Evolutionary conservation across 768 basidiomycete genomes (phyloP), one percentile per base, ranked within the genome.

Genomic region (Kockovaella imperatae): DNA sequence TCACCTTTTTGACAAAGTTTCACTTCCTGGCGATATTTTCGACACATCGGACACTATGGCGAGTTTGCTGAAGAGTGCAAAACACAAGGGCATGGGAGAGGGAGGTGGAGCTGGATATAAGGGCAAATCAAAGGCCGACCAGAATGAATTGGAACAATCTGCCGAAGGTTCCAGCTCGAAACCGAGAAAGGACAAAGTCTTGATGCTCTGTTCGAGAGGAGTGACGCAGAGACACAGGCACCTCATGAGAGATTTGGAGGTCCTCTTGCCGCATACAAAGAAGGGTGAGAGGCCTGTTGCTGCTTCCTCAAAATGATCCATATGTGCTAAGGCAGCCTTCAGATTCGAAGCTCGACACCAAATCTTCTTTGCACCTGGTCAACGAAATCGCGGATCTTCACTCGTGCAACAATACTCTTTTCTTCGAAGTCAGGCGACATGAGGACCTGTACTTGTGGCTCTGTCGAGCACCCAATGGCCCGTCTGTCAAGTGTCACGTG

Each of bases 331-430:
- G 32, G 28, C 20, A 23, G 6, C 21, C 18, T 30, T 20, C 61
- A 99, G 95, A 99, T 69, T 83, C 93, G 42, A 97, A 97, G 74
- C 80, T 99, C 34, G 93, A 97, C 73, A 89, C 90, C 25, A 97
- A 97, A 73, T 88, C 86, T 46, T 87, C 93, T 54, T 77, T 97
- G 2, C 78, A 86, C 56, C 80, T 96, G 31, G 76, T 99, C 24
- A 95, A 95, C 35, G 95, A 97, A 72, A 81, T 99, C 15, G 88
- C 93, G 24, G 93, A 97, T 73, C 80, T 99, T 26, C 83, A 95
- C 70, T 93, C 90, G 68, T 99, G 95, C 74, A 96, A 96, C 74
- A 97, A 97, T 67, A 78, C 91, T 3, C 75, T 99, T 17, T 99
- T 95, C 75, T 95, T 99, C 66, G 95, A 99, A 73, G 89, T 91